phyloP scores from a whole-genome alignment of 768 basidiomycete genomes.

The Leucogyrophana mollusca region DNA sequence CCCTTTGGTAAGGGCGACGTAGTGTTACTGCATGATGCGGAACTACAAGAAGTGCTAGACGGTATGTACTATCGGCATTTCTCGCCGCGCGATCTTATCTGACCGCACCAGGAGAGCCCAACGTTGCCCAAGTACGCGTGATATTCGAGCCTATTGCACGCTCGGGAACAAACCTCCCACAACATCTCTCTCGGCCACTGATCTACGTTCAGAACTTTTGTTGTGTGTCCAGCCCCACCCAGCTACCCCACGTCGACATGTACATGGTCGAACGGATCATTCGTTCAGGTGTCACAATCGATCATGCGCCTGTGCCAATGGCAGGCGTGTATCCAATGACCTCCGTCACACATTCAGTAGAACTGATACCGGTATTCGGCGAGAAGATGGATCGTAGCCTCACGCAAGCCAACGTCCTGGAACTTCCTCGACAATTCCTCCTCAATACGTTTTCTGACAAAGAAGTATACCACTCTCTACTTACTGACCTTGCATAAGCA shows the following conservation, averaged over 20 bases:
- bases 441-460: constrained; percentile 2
- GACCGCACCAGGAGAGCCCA: neutral
- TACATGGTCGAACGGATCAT: neutral
- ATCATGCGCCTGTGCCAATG: too few species aligned
- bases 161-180: neutral
- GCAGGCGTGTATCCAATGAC: too few species aligned
- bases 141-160: neutral
- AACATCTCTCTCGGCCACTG: neutral
- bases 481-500: neutral
- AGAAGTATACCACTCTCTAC: neutral
- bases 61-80: too few species aligned
- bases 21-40: too few species aligned
- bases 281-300: too few species aligned
- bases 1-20: too few species aligned
- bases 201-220: neutral
- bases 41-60: too few species aligned
- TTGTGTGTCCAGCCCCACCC: neutral
- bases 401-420: neutral
- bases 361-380: neutral
- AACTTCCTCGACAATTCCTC: neutral
- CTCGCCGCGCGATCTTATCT: too few species aligned
- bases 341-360: too few species aligned
- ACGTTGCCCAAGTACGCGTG: neutral
- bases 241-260: neutral
- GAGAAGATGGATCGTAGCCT: neutral